Base-by-base conservation (phyloP, 805 yeast genomes). In the Schwanniomyces yamadae region DNA sequence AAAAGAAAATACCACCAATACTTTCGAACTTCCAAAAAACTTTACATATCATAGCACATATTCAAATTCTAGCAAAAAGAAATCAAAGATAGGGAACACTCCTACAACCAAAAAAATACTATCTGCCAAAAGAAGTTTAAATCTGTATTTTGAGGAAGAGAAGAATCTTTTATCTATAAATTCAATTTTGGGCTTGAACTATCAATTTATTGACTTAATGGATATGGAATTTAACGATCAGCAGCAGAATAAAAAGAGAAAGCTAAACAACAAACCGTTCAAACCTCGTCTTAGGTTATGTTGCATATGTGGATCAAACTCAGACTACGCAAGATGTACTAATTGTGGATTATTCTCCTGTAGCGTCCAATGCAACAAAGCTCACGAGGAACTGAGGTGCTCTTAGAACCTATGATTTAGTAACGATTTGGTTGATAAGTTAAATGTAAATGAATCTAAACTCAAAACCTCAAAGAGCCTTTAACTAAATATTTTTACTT, bases 81-180 rank as follows among this genome's bases (percentile, higher is more conserved):
- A 54, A 31, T 37, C 61, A 8, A 52, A 70, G 33, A 48, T 59
- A 18, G 74, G 74, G 4, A 66, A 65, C 35, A 68, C 74, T 11
- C 73, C 73, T 6, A 53, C 69, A 9, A 65, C 74, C 4, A 68
- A 68, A 48, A 57, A 53, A 32, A 66, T 69, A 13, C 44, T 69
- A 20, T 62, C 72, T 18, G 71, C 73, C 1, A 50, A 66, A 21
- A 51, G 74, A 25, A 69, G 66, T 48, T 58, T 69, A 45, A 66
- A 63, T 38, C 62, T 59, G 59, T 68, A 68, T 42, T 67, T 68
- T 38, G 74, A 69, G 48, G 73, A 69, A 43, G 74, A 69, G 41
- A 50, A 70, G 20, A 67, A 69, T 48, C 54, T 66, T 45, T 62
- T 69, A 8, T 57, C 71, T 15, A 56, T 68, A 33, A 69, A 69